Evolutionary conservation across 2,329 filamentous ascomycete species (phyloP), one percentile per base, ranked within the genome.

Genomic region (Paramyrothecium roridum): DNA sequence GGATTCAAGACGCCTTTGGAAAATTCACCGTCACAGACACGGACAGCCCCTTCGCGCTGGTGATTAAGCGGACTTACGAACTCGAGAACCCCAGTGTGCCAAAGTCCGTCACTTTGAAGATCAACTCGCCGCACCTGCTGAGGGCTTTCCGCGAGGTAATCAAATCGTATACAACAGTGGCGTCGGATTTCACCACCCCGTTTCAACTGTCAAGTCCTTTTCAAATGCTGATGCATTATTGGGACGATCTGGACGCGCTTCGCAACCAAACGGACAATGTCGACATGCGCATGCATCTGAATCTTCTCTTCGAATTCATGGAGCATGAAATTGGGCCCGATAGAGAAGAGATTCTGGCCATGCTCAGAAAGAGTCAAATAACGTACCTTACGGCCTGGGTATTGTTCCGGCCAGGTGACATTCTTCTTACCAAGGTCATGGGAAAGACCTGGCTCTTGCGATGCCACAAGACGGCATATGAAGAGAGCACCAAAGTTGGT

Each of bases 261-360:
- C 48, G 21, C 21, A 19, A 17, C 8, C 8, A 17, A 13, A 33
- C 48, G 3, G 19, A 26, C 3, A 33, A 33, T 17, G 26, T 22
- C 19, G 26, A 21, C 19, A 33, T 20, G 48, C 21, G 23, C 21
- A 50, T 50, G 48, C 48, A 50, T n/a, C 21, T 50, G 26, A 50
- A 33, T 8, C 26, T 50, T 17, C 48, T 50, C 21, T 26, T 33
- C 19, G 48, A 50, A 30, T 50, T 50, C 48, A 50, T 50, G 48
- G n/a, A 50, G 48, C 21, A 50, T 50, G 48, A 50, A 23, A 21
- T 50, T 26, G 48, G 48, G 3, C 48, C 48, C n/a, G 48, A 50
- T 26, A 3, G 48, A 3, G 23, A 50, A 6, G 22, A 26, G 21
- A 33, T 50, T 4, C 16, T 33, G 48, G 23, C 8, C 26, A 50